Percentiles rank a stretch among this genome's conserved stretches.
Evolutionary conservation across 2,329 filamentous ascomycete genomes (phyloP).

Genomic region (Phialocephala subalpina): DNA sequence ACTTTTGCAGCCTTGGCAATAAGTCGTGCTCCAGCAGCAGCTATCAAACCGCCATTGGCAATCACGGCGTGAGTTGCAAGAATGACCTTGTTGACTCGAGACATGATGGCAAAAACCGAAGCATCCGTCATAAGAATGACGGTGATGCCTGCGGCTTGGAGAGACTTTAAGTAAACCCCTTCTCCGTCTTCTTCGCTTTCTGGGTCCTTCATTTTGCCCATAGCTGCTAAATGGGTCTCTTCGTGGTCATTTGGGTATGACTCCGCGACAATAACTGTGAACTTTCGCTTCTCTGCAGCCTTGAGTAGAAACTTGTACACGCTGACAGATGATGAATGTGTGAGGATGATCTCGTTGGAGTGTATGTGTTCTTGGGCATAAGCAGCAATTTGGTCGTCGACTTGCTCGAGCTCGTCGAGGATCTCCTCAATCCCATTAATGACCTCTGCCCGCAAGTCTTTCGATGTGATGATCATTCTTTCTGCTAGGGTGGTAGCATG

Average conservation of each 20-base stretch:
- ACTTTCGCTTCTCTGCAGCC: slow-evolving; percentile 87
- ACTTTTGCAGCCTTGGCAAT: slow-evolving; percentile 87
- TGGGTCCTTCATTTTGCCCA: slow-evolving; percentile 60
- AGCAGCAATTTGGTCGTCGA: slow-evolving; percentile 90
- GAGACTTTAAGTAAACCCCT: slow-evolving; percentile 74
- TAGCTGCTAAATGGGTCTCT: slow-evolving; percentile 68
- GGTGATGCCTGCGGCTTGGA: slow-evolving; percentile 79
- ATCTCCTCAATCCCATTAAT: slow-evolving; percentile 95
- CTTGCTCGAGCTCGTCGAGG: slow-evolving; percentile 91
- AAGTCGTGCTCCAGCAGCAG: slow-evolving; percentile 82
- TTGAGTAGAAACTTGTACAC: slow-evolving; percentile 90
- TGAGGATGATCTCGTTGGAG: slow-evolving; percentile 90
- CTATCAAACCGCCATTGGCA: slow-evolving; percentile 86
- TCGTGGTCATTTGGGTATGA: slow-evolving; percentile 74
- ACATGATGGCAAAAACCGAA: slow-evolving; percentile 92
- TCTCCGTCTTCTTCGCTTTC: slow-evolving; percentile 48
- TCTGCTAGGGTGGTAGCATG: slow-evolving; percentile 39
- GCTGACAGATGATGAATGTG: slow-evolving; percentile 84
- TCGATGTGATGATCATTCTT: slow-evolving; percentile 45
- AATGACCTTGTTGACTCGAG: slow-evolving; percentile 93
- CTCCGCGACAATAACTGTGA: slow-evolving; percentile 87
- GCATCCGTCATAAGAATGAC: slow-evolving; percentile 87
- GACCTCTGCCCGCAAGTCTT: slow-evolving; percentile 87
- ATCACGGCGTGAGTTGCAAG: slow-evolving; percentile 87
- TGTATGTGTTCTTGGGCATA: slow-evolving; percentile 93